Base-by-base conservation (phyloP, 2,329 filamentous ascomycete genomes). In the Stemphylium vesicarium region DNA sequence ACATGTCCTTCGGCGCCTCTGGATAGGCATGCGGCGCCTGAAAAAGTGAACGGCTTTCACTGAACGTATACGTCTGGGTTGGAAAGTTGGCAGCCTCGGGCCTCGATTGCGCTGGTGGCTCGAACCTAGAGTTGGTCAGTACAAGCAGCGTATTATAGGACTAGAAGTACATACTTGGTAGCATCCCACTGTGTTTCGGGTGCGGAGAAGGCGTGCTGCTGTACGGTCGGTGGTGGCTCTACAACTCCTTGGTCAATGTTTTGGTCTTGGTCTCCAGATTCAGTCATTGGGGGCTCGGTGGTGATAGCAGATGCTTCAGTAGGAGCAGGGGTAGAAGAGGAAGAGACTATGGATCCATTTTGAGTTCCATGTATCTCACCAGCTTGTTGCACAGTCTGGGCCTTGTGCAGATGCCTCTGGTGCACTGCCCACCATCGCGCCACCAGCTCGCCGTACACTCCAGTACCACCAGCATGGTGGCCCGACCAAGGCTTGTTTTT, bases 401-500 rank as follows among this genome's bases (percentile, higher is more conserved):
- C 60, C 38, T 44, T 54, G 52, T 43, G 62, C 44, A 96, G 93
- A 78, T 98, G 93, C 59, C 85, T 83, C 77, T 98, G 94, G 73
- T 96, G 96, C 37, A 96, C 90, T 39, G 92, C 86, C 94, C 94
- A 99, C 95, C 95, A 99, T 69, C 87, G 85, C 56, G 87, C 88
- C 37, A 92, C 79, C 80, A 98, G 88, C 77, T 97, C 90, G 70
- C 91, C 88, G 73, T 93, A 96, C 0, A 89, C 87, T 2, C 83
- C 83, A 41, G 79, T 78, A 29, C 84, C 84, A 42, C 79, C 79
- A 47, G 80, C 78, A 8, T 74, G 70, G 7, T 69, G 65, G 38
- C 64, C 65, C 13, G 70, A 71, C 95, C 95, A 99, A 0, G 95
- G 95, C 79, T 99, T 99, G 51, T 91, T 84, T 54, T 87, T 78